A percentile compares a stretch with the other conserved stretches of the same genome.
Evolutionary conservation across 495 filamentous ascomycete genomes (phyloP).

Genomic region (Xylaria bambusicola): DNA sequence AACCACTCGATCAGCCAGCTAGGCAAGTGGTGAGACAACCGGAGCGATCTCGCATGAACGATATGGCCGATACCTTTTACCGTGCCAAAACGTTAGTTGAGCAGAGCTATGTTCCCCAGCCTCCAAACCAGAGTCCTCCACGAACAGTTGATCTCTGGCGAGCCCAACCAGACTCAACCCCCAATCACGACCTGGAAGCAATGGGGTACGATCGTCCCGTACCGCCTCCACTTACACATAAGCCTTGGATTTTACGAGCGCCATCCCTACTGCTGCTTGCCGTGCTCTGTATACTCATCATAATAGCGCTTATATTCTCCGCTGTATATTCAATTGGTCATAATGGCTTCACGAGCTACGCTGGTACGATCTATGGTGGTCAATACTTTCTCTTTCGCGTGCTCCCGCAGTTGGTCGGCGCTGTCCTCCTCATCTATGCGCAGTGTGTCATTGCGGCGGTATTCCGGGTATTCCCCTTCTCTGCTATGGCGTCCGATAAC

Average conservation of each 20-base stretch:
- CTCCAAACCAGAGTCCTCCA: constrained; percentile 18
- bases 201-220: constrained; percentile 8
- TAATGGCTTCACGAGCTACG: constrained; percentile 66
- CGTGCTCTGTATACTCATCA: constrained; percentile 67
- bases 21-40: neutral
- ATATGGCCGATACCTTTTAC: neutral
- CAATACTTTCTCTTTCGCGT: constrained; percentile 88
- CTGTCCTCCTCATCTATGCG: constrained; percentile 70
- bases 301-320: constrained; percentile 68
- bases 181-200: constrained; percentile 26
- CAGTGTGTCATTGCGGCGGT: constrained; percentile 73
- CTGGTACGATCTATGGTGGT: constrained; percentile 58
- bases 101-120: neutral
- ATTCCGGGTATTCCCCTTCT: constrained; percentile 78
- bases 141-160: constrained; percentile 29
- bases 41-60: neutral
- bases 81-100: constrained; percentile 7
- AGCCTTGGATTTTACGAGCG: constrained; percentile 67
- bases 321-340: constrained; percentile 69
- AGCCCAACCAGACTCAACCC: constrained; percentile 22
- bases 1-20: neutral
- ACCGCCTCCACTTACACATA: constrained; percentile 58
- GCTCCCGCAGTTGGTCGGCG: constrained; percentile 75
- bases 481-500: constrained; percentile 65
- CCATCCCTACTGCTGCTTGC: constrained; percentile 60